Base-by-base conservation (phyloP, 225 moss, liverwort and hornwort species). In the Polytrichum commune region DNA sequence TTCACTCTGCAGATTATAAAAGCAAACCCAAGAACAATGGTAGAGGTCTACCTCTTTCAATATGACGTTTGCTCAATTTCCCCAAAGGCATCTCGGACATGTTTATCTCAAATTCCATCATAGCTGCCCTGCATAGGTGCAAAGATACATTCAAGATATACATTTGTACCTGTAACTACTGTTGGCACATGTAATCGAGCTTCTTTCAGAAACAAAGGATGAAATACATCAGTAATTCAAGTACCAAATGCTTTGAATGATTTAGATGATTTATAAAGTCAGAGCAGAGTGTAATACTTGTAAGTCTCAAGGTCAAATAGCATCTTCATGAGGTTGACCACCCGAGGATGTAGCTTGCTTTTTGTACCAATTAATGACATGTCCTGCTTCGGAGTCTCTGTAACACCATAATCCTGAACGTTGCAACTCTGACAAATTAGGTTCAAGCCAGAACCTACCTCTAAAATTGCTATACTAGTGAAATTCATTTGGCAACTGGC, bases 41-140 rank as follows among this genome's bases (percentile, higher is more conserved):
- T 20, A 58, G n/a, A n/a, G 68, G 28, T 29, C 30, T 38, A 98
- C 98, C 98, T 91, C 88, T 84, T 75, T 91, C 88, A 65, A 98
- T 95, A 70, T 95, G 91, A 55, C 88, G 85, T 74, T 93, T 98
- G 87, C 95, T 98, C 77, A 98, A 70, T 81, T 91, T 98, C 81
- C 95, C 98, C 75, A 98, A 77, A 46, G 95, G 98, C 98, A 98
- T 98, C 73, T 98, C 98, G 30, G 90, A 81, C 84, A 87, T 86
- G 64, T 95, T 93, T 61, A 98, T 98, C 81, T 98, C 95, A 67
- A 95, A 95, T 62, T 98, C 95, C 91, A 86, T 93, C 88, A 98
- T 83, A 38, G 95, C 92, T 81, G 95, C 90, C 80, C 98, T 98
- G 80, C 73, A 67, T 20, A 64, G 62, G 27, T 60, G 20, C 46